Evolutionary conservation across 352 stramenopile species (phyloP).

Genomic region (Globisporangium abappressorium): DNA sequence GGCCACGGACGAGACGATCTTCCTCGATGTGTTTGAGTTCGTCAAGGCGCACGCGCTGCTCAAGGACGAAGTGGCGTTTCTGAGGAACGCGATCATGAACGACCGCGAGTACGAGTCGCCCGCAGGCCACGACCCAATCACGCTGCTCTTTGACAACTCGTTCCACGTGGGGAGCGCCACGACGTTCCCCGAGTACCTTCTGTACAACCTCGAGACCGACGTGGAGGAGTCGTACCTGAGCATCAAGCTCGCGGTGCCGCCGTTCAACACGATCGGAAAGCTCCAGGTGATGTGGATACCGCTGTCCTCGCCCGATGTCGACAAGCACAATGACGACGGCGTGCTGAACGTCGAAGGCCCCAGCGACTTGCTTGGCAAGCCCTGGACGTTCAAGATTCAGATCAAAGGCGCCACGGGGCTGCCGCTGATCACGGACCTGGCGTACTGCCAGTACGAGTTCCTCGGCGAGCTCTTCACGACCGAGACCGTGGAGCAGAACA

Average conservation of each 20-base stretch:
- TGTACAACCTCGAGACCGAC: conserved; percentile 92
- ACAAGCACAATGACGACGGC: conserved; percentile 65
- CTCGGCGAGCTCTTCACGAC: conserved; percentile 91
- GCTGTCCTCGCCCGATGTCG: conserved; percentile 67
- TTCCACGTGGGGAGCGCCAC: conserved; percentile 91
- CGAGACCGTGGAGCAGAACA: conserved; percentile 88
- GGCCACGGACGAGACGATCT: conserved; percentile 86
- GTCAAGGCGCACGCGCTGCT: conserved; percentile 82
- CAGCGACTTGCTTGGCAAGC: conserved; percentile 80
- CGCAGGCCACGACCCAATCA: conserved; percentile 86
- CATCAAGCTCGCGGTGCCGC: conserved; percentile 88
- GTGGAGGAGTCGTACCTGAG: conserved; percentile 86
- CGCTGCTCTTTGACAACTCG: conserved; percentile 91
- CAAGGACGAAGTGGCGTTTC: conserved; percentile 86
- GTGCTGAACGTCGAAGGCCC: conserved; percentile 72
- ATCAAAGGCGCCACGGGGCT: conserved; percentile 84
- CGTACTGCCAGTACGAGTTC: conserved; percentile 93
- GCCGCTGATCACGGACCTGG: conserved; percentile 86
- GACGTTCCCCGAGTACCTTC: conserved; percentile 91
- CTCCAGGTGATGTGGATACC: conserved; percentile 89
- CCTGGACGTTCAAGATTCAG: conserved; percentile 88
- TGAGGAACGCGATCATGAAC: conserved; percentile 90
- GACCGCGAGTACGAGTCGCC: conserved; percentile 86
- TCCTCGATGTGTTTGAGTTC: conserved; percentile 94
- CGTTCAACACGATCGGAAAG: conserved; percentile 93